A percentile compares a stretch with the other conserved stretches of the same genome.
Conservation (phyloP, 208 protist species). For the Trypanosoma mega region DNA sequence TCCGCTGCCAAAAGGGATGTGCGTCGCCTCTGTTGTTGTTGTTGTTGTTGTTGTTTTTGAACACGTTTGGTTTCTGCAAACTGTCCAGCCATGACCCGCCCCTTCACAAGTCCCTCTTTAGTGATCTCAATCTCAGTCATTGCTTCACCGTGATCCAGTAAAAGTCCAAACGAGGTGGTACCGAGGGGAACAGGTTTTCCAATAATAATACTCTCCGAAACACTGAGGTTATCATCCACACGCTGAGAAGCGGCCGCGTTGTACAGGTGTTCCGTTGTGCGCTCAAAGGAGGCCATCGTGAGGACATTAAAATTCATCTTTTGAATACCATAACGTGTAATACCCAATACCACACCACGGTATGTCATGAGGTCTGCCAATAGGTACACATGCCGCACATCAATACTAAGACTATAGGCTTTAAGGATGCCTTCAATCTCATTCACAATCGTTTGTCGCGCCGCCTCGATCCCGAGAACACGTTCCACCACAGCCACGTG, state of each 20-base stretch:
- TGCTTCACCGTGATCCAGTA: conserved; percentile 40
- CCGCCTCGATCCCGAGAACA: conserved; percentile 98
- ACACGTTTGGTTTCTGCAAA: too few species aligned
- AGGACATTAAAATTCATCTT: conserved; percentile 99
- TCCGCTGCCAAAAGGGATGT: conserved; percentile 25
- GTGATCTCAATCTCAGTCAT: background rate
- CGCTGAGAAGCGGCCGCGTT: conserved; percentile 95
- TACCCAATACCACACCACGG: conserved; percentile 97
- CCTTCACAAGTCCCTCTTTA: conserved; percentile 10
- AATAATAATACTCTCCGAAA: conserved; percentile 99
- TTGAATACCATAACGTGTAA: conserved; percentile 98
- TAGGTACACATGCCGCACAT: conserved; percentile 97
- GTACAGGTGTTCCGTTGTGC: conserved; percentile 99
- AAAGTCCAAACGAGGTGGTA: conserved; percentile 93
- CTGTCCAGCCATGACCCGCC: too few species aligned
- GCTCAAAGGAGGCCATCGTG: conserved; percentile 99
- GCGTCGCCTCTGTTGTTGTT: background rate
- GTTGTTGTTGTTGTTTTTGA: background rate
- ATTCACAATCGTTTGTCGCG: conserved; percentile 94
- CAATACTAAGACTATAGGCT: conserved; percentile 97
- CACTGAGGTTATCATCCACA: conserved; percentile 76
- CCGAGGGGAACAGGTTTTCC: conserved; percentile 96
- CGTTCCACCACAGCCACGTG: conserved; percentile 96
- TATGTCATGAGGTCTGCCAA: conserved; percentile 99
- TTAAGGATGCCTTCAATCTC: conserved; percentile 97